phyloP scores from a whole-genome alignment of 2,329 filamentous ascomycete genomes.

The Didymella exigua region DNA sequence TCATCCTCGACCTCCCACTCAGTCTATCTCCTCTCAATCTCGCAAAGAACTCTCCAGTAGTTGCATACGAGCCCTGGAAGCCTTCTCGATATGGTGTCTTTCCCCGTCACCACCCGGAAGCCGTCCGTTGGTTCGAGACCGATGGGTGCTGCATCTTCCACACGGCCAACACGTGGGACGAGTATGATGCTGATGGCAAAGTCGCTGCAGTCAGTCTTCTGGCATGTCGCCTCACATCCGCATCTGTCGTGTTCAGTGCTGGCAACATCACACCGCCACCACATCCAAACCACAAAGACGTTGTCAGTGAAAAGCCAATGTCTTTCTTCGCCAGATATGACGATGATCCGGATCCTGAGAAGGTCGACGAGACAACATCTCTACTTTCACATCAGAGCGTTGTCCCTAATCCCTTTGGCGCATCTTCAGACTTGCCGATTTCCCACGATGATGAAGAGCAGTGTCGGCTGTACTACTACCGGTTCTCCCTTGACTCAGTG shows the following conservation, averaged over 20 bases:
- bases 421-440: slow-evolving; percentile 28
- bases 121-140: slow-evolving; percentile 70
- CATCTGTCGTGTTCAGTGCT: slow-evolving; percentile 67
- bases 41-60: slow-evolving; percentile 60
- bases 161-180: slow-evolving; percentile 73
- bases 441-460: slow-evolving; percentile 63
- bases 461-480: slow-evolving; percentile 72
- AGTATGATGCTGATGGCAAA: slow-evolving; percentile 40
- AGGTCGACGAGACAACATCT: slow-evolving; percentile 33
- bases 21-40: slow-evolving; percentile 68
- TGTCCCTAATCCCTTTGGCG: slow-evolving; percentile 12
- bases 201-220: slow-evolving; percentile 64
- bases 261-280: slow-evolving; percentile 65
- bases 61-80: slow-evolving; percentile 64
- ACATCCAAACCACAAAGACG: slow-evolving; percentile 32
- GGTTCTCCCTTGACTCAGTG: slow-evolving; percentile 56
- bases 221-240: slow-evolving; percentile 69
- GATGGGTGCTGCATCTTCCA: slow-evolving; percentile 73
- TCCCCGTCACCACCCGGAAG: slow-evolving; percentile 63
- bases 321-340: slow-evolving; percentile 56
- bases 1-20: slow-evolving; percentile 73
- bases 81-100: slow-evolving; percentile 71
- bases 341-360: slow-evolving; percentile 33
- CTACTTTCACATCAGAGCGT: slow-evolving; percentile 15
- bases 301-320: slow-evolving; percentile 47